phyloP scores from a whole-genome alignment of 1,139 yeast species.

The Pichia inconspicua region DNA sequence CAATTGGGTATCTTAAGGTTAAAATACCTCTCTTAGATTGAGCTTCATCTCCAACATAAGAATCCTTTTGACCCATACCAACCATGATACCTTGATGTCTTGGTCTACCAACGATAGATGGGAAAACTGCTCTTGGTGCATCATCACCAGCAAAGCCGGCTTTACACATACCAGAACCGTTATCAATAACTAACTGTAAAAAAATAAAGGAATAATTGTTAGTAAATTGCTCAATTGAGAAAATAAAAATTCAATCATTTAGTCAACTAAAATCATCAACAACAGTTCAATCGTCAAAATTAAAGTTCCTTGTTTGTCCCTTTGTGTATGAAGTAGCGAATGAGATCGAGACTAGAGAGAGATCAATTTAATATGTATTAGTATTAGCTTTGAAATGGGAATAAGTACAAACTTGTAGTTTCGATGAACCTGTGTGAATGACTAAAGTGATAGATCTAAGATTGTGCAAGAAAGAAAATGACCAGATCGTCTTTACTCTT shows the following conservation, averaged over 20 bases:
- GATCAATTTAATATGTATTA: too few species aligned
- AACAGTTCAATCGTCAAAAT: too few species aligned
- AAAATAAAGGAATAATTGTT: conserved; percentile 8
- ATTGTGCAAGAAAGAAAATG: too few species aligned
- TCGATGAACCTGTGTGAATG: too few species aligned
- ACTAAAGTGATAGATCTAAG: too few species aligned
- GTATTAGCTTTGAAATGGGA: too few species aligned
- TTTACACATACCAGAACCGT: conserved; percentile 99
- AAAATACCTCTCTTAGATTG: conserved; percentile 99
- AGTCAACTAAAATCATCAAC: too few species aligned
- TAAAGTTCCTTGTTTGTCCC: not conserved
- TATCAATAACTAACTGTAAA: conserved; percentile 78
- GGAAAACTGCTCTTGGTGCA: conserved; percentile 99
- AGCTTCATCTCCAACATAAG: conserved; percentile 99
- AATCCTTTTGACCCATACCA: conserved; percentile 99
- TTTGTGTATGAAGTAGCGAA: not conserved
- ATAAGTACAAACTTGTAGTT: too few species aligned
- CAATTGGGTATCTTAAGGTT: conserved; percentile 97
- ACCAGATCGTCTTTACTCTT: too few species aligned
- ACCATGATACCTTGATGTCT: conserved; percentile 99
- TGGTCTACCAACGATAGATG: conserved; percentile 99
- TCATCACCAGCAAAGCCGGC: conserved; percentile 99
- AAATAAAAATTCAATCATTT: too few species aligned
- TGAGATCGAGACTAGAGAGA: not conserved
- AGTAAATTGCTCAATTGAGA: conserved; percentile 4